phyloP scores from a whole-genome alignment of 2,329 filamentous ascomycete genomes.

The Monilinia laxa region DNA sequence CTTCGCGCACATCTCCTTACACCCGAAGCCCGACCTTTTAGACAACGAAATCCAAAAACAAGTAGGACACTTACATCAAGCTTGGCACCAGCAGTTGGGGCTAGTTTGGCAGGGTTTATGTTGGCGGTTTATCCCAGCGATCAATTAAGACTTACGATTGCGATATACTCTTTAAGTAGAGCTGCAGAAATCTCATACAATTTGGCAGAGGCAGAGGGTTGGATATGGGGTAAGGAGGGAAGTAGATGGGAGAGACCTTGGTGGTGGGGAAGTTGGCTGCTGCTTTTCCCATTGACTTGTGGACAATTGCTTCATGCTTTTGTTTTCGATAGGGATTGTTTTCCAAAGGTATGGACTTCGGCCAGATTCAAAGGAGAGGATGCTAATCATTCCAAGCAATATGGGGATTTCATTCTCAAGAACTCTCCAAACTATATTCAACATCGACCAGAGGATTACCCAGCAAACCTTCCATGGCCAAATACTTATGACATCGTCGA shows the following conservation, averaged over 20 bases:
- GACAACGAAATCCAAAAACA: slow-evolving; percentile 76
- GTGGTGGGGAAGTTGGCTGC: slow-evolving; percentile 86
- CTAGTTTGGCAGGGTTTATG: slow-evolving; percentile 80
- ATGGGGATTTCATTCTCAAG: slow-evolving; percentile 64
- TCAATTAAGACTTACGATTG: slow-evolving; percentile 73
- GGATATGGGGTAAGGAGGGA: slow-evolving; percentile 59
- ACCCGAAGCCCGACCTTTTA: slow-evolving; percentile 77
- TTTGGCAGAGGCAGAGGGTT: slow-evolving; percentile 70
- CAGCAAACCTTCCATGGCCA: slow-evolving; percentile 70
- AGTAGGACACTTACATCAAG: slow-evolving; percentile 74
- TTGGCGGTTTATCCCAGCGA: slow-evolving; percentile 71
- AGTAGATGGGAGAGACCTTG: slow-evolving; percentile 64
- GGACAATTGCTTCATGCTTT: slow-evolving; percentile 76
- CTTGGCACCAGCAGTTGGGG: slow-evolving; percentile 86
- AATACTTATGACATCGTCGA: slow-evolving; percentile 73
- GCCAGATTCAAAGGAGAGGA: slow-evolving; percentile 35
- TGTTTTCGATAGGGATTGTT: slow-evolving; percentile 74
- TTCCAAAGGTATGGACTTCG: slow-evolving; percentile 54
- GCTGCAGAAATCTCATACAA: slow-evolving; percentile 88
- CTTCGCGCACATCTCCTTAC: slow-evolving; percentile 76
- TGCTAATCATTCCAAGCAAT: slow-evolving; percentile 41
- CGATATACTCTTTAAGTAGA: slow-evolving; percentile 78
- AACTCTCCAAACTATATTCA: slow-evolving; percentile 81
- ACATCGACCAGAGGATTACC: slow-evolving; percentile 65
- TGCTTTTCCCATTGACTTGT: slow-evolving; percentile 73